Evolutionary conservation across 441 rosid species (phyloP).

Genomic region (Hura crepitans): DNA sequence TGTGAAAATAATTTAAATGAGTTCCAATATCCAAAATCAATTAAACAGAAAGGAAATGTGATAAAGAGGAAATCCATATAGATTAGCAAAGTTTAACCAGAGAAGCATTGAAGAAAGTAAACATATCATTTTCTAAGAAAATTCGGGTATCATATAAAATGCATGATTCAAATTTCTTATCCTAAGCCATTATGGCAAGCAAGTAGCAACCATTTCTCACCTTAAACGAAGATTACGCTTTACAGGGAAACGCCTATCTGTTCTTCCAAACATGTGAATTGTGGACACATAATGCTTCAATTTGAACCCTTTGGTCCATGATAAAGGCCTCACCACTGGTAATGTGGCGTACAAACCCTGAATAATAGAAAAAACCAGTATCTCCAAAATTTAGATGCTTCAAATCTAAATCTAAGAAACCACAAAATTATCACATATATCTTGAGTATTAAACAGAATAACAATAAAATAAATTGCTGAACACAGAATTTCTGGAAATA

Average conservation of each 20-base stretch:
- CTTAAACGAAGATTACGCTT: slow-evolving; percentile 45
- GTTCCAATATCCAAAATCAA: slow-evolving; percentile 15
- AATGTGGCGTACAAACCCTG: slow-evolving; percentile 66
- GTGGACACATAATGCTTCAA: slow-evolving; percentile 41
- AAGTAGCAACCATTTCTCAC: slow-evolving; percentile 32
- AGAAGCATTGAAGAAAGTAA: background rate
- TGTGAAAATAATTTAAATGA: slow-evolving; percentile 40
- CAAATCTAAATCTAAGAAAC: slow-evolving; percentile 2
- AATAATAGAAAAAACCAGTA: slow-evolving; percentile 11
- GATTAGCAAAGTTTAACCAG: background rate
- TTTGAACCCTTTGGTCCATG: slow-evolving; percentile 54
- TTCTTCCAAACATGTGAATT: slow-evolving; percentile 45
- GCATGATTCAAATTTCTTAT: background rate
- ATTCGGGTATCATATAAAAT: too few relatives aligned
- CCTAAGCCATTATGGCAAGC: background rate
- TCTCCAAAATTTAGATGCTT: slow-evolving; percentile 4
- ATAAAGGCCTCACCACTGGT: slow-evolving; percentile 44
- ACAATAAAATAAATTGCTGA: background rate
- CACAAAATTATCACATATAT: background rate
- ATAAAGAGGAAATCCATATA: slow-evolving; percentile 10
- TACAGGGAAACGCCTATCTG: slow-evolving; percentile 37
- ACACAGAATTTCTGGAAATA: background rate
- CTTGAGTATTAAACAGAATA: background rate
- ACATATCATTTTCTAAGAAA: background rate
- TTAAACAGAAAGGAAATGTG: background rate